Percentiles rank a stretch among this genome's conserved stretches.
These are phyloP conservation scores for Flaveria floridana DNA, from an alignment of 140 eudicot species.

Conservation along the genomic window DNA sequence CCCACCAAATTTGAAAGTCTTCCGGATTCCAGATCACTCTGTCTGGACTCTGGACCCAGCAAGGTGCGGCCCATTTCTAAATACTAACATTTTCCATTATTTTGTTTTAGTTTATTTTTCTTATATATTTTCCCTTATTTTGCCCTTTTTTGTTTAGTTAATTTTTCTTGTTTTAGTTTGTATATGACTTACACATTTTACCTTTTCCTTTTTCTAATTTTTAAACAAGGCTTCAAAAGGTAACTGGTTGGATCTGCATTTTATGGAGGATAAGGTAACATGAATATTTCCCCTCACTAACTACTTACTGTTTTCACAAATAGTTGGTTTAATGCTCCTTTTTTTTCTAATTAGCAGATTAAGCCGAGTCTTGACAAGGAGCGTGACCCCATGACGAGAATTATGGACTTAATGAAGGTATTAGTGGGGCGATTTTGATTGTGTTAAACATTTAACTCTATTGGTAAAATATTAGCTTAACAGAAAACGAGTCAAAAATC, in stretches of 20 bases:
- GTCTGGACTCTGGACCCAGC: neutral
- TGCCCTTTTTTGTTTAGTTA: no score
- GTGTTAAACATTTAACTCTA: neutral
- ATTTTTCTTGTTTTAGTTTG: no score
- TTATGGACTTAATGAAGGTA: conserved; percentile 97
- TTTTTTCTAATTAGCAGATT: conserved; percentile 34
- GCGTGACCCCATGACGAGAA: conserved; percentile 88
- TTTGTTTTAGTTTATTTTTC: no score
- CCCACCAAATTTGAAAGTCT: neutral
- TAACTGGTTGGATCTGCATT: conserved; percentile 77
- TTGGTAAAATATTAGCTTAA: neutral
- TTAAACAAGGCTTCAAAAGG: conserved; percentile 62
- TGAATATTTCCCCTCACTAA: neutral
- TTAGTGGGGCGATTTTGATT: neutral
- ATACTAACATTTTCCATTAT: no score
- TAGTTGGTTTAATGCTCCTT: neutral
- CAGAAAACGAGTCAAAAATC: neutral
- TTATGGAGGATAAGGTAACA: conserved; percentile 86
- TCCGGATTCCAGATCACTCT: conserved; percentile 17
- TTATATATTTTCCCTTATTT: no score
- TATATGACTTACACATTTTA: no score
- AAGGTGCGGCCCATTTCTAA: conserved; percentile 14
- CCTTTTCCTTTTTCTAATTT: no score
- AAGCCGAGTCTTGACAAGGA: conserved; percentile 72
- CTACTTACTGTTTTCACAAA: neutral